Evolutionary conservation across 2,329 filamentous ascomycete species (phyloP).

Genomic region (Thielaviopsis euricoi): DNA sequence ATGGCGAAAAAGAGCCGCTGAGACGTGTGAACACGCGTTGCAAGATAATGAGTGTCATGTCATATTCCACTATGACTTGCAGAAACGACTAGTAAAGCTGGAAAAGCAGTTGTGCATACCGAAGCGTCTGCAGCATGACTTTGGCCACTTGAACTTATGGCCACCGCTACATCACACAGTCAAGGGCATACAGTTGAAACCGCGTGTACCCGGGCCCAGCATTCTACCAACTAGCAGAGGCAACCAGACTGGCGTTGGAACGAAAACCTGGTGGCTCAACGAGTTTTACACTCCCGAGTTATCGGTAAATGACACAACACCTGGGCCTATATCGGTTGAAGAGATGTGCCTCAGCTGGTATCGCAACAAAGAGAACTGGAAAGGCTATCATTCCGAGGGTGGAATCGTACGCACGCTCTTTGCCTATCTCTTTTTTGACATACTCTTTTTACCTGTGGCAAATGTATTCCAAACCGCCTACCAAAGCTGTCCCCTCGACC

Average conservation of each 20-base stretch:
- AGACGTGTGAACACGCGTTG: constrained; percentile 72
- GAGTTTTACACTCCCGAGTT: constrained; percentile 21
- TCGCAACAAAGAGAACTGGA: constrained; percentile 59
- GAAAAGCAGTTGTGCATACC: constrained; percentile 72
- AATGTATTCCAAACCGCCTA: constrained; percentile 96
- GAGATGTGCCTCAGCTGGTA: constrained; percentile 87
- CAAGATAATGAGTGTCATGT: constrained; percentile 81
- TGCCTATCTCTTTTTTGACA: constrained; percentile 80
- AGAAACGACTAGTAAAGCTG: constrained; percentile 83
- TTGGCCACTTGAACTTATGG: constrained; percentile 64
- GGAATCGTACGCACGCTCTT: constrained; percentile 85
- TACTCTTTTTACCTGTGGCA: constrained; percentile 82
- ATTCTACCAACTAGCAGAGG: constrained; percentile 11
- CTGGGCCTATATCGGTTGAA: constrained; percentile 73
- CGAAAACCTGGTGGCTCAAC: constrained; percentile 80
- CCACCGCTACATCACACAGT: constrained; percentile 62
- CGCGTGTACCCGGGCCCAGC: constrained; percentile 22
- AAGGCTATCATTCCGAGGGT: constrained; percentile 86
- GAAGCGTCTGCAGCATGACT: constrained; percentile 79
- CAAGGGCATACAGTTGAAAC: constrained; percentile 54
- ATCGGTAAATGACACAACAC: constrained; percentile 27
- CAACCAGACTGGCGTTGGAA: constrained; percentile 24
- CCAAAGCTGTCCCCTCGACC: constrained; percentile 82
- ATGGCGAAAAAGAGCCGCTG: constrained; percentile 63
- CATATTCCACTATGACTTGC: constrained; percentile 85